These are phyloP conservation scores for Tylopilus balloui DNA, from an alignment of 768 basidiomycete species.

Conservation along the genomic window DNA sequence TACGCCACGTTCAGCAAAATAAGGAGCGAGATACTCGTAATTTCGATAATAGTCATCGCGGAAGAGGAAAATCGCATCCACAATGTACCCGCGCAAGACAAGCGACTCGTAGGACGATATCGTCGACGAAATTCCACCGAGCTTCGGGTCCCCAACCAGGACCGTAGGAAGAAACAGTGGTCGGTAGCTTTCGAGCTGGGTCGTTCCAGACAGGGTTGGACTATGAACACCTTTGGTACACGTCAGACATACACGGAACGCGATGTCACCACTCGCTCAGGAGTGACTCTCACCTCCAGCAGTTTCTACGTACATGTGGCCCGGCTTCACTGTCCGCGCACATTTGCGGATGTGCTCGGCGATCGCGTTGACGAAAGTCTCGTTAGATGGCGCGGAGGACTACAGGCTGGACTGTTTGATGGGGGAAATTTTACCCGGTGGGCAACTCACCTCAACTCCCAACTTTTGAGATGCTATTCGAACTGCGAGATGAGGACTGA, in stretches of 20 bases:
- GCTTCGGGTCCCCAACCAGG: conserved; percentile 80
- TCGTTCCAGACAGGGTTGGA: conserved; percentile 75
- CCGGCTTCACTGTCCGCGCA: conserved; percentile 34
- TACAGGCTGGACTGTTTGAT: conserved; percentile 15
- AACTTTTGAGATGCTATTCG: conserved; percentile 38
- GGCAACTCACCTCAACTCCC: conserved; percentile 27
- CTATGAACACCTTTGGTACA: conserved; percentile 75
- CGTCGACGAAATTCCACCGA: conserved; percentile 93
- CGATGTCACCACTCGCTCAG: conserved; percentile 6
- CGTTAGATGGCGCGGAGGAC: conserved; percentile 50
- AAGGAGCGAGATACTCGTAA: conserved; percentile 71
- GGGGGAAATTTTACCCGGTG: not conserved
- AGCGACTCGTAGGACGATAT: conserved; percentile 93
- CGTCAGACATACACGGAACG: conserved; percentile 1
- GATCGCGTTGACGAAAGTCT: conserved; percentile 60
- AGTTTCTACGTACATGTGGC: conserved; percentile 85
- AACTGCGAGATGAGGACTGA: conserved; percentile 90
- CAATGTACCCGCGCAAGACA: conserved; percentile 79
- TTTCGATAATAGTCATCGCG: conserved; percentile 86
- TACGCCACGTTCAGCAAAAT: conserved; percentile 72
- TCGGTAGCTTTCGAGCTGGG: conserved; percentile 83
- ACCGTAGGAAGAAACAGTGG: conserved; percentile 84
- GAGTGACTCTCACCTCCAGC: conserved; percentile 77
- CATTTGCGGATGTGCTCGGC: conserved; percentile 56
- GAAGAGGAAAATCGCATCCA: conserved; percentile 83